Conservation (phyloP, 2,329 filamentous ascomycete species). For the Escovopsis sp. region DNA sequence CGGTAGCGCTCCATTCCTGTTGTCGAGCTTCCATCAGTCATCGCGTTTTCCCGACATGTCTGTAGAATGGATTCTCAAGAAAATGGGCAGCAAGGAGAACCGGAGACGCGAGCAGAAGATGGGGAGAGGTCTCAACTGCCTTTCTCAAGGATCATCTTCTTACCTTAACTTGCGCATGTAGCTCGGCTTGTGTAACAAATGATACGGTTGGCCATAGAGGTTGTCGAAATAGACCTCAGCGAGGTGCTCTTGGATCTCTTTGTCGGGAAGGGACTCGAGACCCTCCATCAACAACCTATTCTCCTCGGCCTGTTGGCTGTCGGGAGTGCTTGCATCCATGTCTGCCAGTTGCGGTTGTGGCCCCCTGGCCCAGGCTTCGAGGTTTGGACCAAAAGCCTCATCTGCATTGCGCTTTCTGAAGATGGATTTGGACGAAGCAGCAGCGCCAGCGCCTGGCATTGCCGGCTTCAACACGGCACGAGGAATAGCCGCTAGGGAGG, state of each 20-base stretch:
- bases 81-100: neutral
- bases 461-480: slow-evolving; percentile 76
- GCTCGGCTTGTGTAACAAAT: slow-evolving; percentile 88
- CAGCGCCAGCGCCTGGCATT: slow-evolving; percentile 34
- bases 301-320: slow-evolving; percentile 55
- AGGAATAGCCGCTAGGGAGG: slow-evolving; percentile 50
- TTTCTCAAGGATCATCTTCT: slow-evolving; percentile 10
- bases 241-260: slow-evolving; percentile 84
- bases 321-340: slow-evolving; percentile 32
- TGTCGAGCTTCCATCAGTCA: neutral
- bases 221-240: slow-evolving; percentile 93
- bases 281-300: slow-evolving; percentile 69
- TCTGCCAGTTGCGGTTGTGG: slow-evolving; percentile 36
- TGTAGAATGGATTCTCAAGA: neutral
- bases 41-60: neutral
- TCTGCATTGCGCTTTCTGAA: slow-evolving; percentile 72
- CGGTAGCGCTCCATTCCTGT: slow-evolving; percentile 46
- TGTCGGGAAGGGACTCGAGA: slow-evolving; percentile 63
- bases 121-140: too few relatives aligned
- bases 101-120: neutral
- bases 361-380: slow-evolving; percentile 66
- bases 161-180: slow-evolving; percentile 79
- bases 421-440: slow-evolving; percentile 28
- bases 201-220: slow-evolving; percentile 89
- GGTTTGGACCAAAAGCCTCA: slow-evolving; percentile 70